Evolutionary conservation across 148 eudicot species (phyloP).

Genomic region (Pouteria glomerata): DNA sequence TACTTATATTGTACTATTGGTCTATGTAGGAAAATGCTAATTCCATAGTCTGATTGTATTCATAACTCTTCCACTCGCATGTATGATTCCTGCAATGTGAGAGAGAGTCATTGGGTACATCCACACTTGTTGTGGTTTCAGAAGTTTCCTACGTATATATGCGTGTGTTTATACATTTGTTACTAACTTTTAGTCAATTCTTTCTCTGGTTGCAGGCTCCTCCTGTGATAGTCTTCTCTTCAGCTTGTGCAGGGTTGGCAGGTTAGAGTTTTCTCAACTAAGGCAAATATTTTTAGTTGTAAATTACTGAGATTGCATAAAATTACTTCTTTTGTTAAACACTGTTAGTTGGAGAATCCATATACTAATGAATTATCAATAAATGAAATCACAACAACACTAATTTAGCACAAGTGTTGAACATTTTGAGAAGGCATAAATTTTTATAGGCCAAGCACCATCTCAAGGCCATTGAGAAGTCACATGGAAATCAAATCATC

Average conservation of each 20-base stretch:
- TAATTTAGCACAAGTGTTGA: no score
- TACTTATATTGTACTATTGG: not conserved
- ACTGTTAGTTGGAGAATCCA: conserved; percentile 22
- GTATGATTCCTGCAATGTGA: not conserved
- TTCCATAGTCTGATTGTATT: not conserved
- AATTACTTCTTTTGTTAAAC: not conserved
- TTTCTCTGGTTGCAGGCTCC: conserved; percentile 57
- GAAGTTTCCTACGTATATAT: not conserved
- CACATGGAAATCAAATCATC: no score
- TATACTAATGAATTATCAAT: not conserved
- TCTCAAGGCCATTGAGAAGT: no score
- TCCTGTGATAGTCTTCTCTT: conserved; percentile 87
- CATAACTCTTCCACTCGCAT: not conserved
- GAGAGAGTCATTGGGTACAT: not conserved
- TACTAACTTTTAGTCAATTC: not conserved
- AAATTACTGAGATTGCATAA: not conserved
- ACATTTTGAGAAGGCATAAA: no score
- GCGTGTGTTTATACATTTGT: not conserved
- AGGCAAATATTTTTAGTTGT: not conserved
- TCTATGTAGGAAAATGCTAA: not conserved
- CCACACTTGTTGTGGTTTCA: not conserved
- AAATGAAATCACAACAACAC: no score
- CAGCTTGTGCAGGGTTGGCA: conserved; percentile 91
- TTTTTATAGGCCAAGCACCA: no score
- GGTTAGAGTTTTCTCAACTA: conserved; percentile 36